Evolutionary conservation across 225 moss, liverwort and hornwort genomes (phyloP).

Genomic region (Bryoerythrophyllum caledonicum): DNA sequence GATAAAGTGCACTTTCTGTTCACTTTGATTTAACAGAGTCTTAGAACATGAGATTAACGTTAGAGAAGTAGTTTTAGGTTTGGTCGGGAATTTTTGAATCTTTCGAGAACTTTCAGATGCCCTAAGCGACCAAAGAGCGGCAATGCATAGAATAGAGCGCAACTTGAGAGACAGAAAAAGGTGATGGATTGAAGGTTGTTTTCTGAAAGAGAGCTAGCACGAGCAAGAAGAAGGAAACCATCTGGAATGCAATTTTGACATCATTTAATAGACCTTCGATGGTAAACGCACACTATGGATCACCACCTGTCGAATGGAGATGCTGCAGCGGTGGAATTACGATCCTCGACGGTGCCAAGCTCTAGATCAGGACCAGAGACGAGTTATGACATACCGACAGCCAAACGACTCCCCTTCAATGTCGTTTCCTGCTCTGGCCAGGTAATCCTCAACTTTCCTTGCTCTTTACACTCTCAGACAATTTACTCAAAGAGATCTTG

Average conservation of each 20-base stretch:
- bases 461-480: neutral
- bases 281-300: conserved; percentile 25
- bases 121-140: neutral
- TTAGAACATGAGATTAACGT: neutral
- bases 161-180: neutral
- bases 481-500: neutral
- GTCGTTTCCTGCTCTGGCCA: conserved; percentile 45
- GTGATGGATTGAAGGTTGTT: neutral
- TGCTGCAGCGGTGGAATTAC: conserved; percentile 25
- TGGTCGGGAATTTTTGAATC: neutral
- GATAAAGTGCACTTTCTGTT: neutral
- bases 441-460: neutral
- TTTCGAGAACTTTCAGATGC: neutral
- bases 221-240: neutral
- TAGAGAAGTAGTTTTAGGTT: neutral
- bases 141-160: neutral
- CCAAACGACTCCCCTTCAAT: conserved; percentile 40
- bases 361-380: neutral
- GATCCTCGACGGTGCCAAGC: conserved; percentile 19
- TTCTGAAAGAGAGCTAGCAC: neutral
- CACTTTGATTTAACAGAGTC: neutral
- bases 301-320: conserved; percentile 21
- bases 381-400: neutral
- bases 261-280: neutral
- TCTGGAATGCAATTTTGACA: conserved; percentile 1